Evolutionary conservation across 768 basidiomycete genomes (phyloP), one percentile per base, ranked within the genome.

Genomic region (Pisolithus tinctorius): DNA sequence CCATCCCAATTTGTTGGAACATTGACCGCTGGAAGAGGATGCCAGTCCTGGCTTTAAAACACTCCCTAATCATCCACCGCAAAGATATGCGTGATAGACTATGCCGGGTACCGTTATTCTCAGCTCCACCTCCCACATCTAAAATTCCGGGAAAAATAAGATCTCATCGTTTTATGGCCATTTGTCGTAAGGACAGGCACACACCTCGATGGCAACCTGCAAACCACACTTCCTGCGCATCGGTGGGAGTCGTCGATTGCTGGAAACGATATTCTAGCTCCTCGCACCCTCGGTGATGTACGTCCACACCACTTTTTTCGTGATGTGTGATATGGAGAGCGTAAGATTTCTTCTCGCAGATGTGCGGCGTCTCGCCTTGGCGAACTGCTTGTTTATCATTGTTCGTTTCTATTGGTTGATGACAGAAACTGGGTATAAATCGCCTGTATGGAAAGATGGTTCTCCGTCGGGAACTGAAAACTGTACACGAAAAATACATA

Each of bases 201-300:
- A 26, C 55, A 86, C 87, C 86, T 43, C 78, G 78, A 56, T 89
- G 87, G 57, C 76, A 80, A 0, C 88, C 88, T 4, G 86, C 65
- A 58, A 90, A 91, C 88, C 88, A 90, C 2, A 91, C 88, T 57
- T 91, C 87, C 46, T 79, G 73, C 3, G 87, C 79, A 52, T 88
- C 69, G 0, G 87, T 88, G 46, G 62, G 41, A 14, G 63, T 58
- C 20, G 66, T 63, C 4, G 66, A 62, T 16, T 47, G 55, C 55
- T 72, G 63, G 45, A 72, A 78, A 17, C 68, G 62, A 0, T 54
- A 55, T 50, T 81, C 78, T 13, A 75, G 65, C 34, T 78, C 69
- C 20, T 41, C 17, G 11, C n/a, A 34, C 13, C 13, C 34, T 5
- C 14, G 4, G 5, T 34, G 34, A 4, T 14, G 13, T 34, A 11